Base-by-base conservation (phyloP, 192 early-diverging fungal genomes). In the Chytriomyces confervae region DNA sequence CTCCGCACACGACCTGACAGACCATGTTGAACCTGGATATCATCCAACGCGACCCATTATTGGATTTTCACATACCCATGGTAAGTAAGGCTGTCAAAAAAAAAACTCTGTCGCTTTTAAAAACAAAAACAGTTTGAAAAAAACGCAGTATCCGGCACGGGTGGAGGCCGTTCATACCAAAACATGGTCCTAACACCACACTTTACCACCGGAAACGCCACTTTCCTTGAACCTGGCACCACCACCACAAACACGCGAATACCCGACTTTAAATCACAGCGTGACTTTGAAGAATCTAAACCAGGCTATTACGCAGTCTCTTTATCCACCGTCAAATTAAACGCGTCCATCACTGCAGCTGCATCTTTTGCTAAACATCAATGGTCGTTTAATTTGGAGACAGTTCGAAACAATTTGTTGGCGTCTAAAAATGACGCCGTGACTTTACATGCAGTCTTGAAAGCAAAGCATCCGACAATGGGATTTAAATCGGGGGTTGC, bases 41-140 rank as follows among this genome's bases (percentile, higher is more conserved):
- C 69, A 66, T 24, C 46, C 67, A 6, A 13, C 29, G 1, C 63
- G 72, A 24, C 29, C 50, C 0, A 66, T 82, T 13, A 47, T 48
- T 51, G 81, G 81, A 11, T 50, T 80, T 53, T 61, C 72, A 6
- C 78, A 81, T 36, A 47, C 80, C n/a, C 81, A 82, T 65, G 36
- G 36, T 36, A 36, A 36, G 4, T 3, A 36, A 36, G 0, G 36
- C 36, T 36, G 36, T 4, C 36, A 36, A 36, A 36, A 36, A 36
- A 36, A 27, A 27, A 27, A 36, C 36, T 2, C 36, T 36, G 36
- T 36, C 36, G 36, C 36, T 36, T 36, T 36, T 36, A 3, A 0
- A 36, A 36, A 36, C 36, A 36, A 36, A 36, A 36, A 2, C 1
- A 36, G 1, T 36, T 36, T 36, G 36, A 36, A 36, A 36, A 36